Percentiles rank a stretch among this genome's conserved stretches.
Evolutionary conservation across 352 stramenopile species (phyloP).

Genomic region (Globisporangium orthogonon): DNA sequence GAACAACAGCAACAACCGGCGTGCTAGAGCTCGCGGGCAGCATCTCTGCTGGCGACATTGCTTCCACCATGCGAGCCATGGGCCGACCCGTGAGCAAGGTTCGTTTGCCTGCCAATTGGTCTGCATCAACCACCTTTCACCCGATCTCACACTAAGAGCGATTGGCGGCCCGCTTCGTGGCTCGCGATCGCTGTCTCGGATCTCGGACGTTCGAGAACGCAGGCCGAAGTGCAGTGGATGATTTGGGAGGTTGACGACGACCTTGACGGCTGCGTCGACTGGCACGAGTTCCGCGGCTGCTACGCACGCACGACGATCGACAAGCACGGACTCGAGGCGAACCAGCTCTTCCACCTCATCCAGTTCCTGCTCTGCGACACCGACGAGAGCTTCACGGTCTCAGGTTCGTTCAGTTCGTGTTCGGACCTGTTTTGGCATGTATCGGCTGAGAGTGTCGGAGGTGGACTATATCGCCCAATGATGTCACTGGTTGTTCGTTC

Average conservation of each 20-base stretch:
- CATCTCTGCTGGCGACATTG: constrained; percentile 40
- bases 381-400: constrained; percentile 87
- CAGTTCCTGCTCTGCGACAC: constrained; percentile 94
- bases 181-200: background rate
- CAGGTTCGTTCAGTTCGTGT: constrained; percentile 22
- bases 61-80: constrained; percentile 34
- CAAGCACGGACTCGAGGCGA: constrained; percentile 89
- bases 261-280: constrained; percentile 87
- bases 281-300: constrained; percentile 91
- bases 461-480: background rate
- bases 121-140: background rate
- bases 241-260: constrained; percentile 97
- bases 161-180: too few relatives aligned
- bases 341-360: constrained; percentile 91
- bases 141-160: background rate
- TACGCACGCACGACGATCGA: constrained; percentile 90
- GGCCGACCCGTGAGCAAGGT: constrained; percentile 28
- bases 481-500: background rate
- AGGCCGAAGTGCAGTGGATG: constrained; percentile 93
- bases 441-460: background rate
- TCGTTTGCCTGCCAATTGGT: background rate
- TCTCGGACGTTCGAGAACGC: background rate
- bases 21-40: constrained; percentile 21
- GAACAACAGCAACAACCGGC: background rate
- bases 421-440: background rate